phyloP scores from a whole-genome alignment of 2,329 filamentous ascomycete genomes.

The Annulohypoxylon truncatum region DNA sequence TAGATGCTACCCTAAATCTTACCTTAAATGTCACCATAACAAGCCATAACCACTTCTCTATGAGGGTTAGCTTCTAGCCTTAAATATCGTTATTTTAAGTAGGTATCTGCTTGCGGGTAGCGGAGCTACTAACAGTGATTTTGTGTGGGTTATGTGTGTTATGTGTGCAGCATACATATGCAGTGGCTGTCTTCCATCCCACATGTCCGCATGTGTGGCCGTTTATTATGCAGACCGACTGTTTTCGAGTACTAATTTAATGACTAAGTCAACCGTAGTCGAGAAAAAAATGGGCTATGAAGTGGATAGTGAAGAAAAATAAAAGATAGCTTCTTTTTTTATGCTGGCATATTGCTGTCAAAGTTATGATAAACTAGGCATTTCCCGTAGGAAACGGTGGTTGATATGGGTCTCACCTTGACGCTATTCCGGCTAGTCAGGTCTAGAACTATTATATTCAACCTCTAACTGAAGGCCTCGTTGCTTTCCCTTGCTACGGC shows the following conservation, averaged over 20 bases:
- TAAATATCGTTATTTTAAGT: neutral
- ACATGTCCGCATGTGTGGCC: neutral
- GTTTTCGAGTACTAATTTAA: neutral
- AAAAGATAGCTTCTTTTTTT: no score
- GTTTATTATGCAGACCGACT: neutral
- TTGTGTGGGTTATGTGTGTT: no score
- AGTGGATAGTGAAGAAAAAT: neutral
- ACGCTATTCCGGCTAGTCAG: conserved; percentile 1
- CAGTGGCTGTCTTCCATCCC: neutral
- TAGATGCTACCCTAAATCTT: neutral
- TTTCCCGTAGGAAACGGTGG: neutral
- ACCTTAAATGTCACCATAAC: neutral
- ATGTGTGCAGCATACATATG: neutral
- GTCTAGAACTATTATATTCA: conserved; percentile 3
- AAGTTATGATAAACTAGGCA: neutral
- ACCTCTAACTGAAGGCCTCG: neutral
- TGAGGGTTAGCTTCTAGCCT: neutral
- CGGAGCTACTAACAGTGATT: neutral
- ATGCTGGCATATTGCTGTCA: neutral
- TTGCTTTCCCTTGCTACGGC: neutral
- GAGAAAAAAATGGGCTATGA: neutral
- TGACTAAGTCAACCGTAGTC: conserved; percentile 1
- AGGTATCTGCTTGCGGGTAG: neutral
- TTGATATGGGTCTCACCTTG: neutral
- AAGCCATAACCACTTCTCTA: neutral